These are phyloP conservation scores for Avena atlantica DNA, from an alignment of 176 grass and related monocot species.

Conservation along the genomic window DNA sequence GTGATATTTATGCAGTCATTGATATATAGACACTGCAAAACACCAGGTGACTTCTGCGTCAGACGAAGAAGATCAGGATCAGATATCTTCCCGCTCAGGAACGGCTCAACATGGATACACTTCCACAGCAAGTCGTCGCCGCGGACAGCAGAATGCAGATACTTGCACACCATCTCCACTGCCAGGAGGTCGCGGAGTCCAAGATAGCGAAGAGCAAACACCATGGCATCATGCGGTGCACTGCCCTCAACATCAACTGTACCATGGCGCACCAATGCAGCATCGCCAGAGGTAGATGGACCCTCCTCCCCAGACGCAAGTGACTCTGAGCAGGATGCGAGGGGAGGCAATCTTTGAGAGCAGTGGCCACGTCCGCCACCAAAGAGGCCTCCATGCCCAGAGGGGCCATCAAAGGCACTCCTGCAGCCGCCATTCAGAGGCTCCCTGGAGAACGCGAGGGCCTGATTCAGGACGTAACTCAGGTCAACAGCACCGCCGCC, in stretches of 20 bases:
- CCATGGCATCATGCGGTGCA: slow-evolving; percentile 59
- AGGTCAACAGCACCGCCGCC: slow-evolving; percentile 37
- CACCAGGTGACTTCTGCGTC: slow-evolving; percentile 53
- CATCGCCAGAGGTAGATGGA: slow-evolving; percentile 22
- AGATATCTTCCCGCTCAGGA: slow-evolving; percentile 58
- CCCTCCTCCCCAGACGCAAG: background rate
- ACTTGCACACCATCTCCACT: slow-evolving; percentile 73
- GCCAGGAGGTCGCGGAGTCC: slow-evolving; percentile 68
- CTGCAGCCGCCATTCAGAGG: background rate
- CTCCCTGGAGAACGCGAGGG: slow-evolving; percentile 31
- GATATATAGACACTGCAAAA: slow-evolving; percentile 63
- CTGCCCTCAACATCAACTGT: slow-evolving; percentile 31
- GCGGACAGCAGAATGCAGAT: slow-evolving; percentile 49
- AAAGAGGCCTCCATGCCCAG: slow-evolving; percentile 27
- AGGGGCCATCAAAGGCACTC: slow-evolving; percentile 31
- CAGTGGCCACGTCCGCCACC: background rate
- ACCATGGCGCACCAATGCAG: slow-evolving; percentile 33
- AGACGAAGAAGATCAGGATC: slow-evolving; percentile 65
- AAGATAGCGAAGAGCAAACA: slow-evolving; percentile 60
- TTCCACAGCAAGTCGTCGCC: slow-evolving; percentile 61
- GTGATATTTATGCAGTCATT: slow-evolving; percentile 66
- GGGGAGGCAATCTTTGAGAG: slow-evolving; percentile 14
- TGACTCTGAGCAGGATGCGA: background rate
- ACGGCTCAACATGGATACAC: slow-evolving; percentile 60
- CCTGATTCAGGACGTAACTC: slow-evolving; percentile 50